Base-by-base conservation (phyloP, 73 alveolate species). In the Paramecium tetraurelia region DNA sequence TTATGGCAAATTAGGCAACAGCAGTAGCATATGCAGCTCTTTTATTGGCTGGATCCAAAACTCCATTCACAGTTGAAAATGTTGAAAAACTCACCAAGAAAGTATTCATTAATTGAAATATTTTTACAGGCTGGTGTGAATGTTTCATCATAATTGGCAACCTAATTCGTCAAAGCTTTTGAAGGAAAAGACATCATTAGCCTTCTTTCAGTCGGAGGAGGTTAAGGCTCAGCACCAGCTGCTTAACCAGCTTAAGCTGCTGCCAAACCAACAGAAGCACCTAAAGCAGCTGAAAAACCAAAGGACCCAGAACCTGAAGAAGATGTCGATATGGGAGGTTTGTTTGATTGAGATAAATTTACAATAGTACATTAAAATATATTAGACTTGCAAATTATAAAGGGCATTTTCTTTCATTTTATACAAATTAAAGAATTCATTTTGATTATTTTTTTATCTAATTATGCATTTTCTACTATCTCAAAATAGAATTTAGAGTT, bases 271-370 rank as follows among this genome's bases (percentile, higher is more conserved):
- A 36, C 59, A 7, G 86, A 72, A 72, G 59, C 57, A 40, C 86
- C 86, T 35, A 40, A 36, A 36, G 86, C 57, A 40, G 86, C 46
- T 31, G 86, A 63, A 33, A 63, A 63, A 63, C 84, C 84, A 63
- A 63, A 63, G 12, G 90, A 41, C 72, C 90, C 90, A 22, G 90
- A 80, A 41, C 90, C 90, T 20, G 90, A 80, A 80, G 90, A 80
- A 48, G 90, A 80, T 48, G 90, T 80, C 21, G 90, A 80, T 80
- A 80, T 80, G 90, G 90, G 77, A 44, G 90, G 90, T 43, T 80
- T 80, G 18, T 80, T 80, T 43, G 90, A 80, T 80, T 80, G 90
- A 89, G 46, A 63, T 63, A 27, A 63, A 63, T 11, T 40, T 63
- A 63, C 50, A 63, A 63, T 31, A 63, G 84, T 63, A 63, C 84